Base-by-base conservation (phyloP, 2,329 filamentous ascomycete genomes). In the Penicillium sp. region DNA sequence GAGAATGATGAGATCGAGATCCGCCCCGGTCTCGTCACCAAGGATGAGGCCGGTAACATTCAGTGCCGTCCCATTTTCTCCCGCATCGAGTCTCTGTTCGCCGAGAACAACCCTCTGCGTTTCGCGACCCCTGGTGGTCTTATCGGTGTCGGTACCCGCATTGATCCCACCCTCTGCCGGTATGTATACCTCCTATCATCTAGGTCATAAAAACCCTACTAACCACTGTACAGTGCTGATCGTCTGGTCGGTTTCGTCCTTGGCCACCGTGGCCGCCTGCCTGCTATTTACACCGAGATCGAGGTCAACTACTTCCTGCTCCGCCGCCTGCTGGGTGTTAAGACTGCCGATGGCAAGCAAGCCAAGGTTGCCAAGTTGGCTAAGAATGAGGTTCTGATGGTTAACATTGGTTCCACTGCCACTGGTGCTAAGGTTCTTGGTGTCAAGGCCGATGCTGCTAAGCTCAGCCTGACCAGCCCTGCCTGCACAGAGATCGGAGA, bases 231-330 rank as follows among this genome's bases (percentile, higher is more conserved):
- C 22, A 52, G 56, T 88, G 95, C 95, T 69, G 95, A 99, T 87
- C 94, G 95, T 87, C 88, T 99, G 11, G 95, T 99, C 69, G 95
- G 95, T 77, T 96, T 96, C 86, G 95, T 99, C 54, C 88, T 99
- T 61, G 95, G 95, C 76, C 89, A 97, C 71, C 93, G 93, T 81
- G 95, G 95, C 67, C 88, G 90, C 71, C 88, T 99, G 25, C 95
- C 95, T 52, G 92, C 95, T 75, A 98, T 99, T 78, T 99, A 98
- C 84, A 95, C 90, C 69, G 95, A 99, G 80, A 90, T 99, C 63
- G 95, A 99, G 82, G 93, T 97, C 79, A 98, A 98, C 86, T 99
- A 98, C 85, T 99, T 98, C 86, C 86, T 99, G 63, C 89, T 99
- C 64, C 90, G 94, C 71, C 87, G 95, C 71, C 85, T 99, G 63